Conservation (phyloP, 2,329 filamentous ascomycete genomes). For the Aspergillus intermedius region DNA sequence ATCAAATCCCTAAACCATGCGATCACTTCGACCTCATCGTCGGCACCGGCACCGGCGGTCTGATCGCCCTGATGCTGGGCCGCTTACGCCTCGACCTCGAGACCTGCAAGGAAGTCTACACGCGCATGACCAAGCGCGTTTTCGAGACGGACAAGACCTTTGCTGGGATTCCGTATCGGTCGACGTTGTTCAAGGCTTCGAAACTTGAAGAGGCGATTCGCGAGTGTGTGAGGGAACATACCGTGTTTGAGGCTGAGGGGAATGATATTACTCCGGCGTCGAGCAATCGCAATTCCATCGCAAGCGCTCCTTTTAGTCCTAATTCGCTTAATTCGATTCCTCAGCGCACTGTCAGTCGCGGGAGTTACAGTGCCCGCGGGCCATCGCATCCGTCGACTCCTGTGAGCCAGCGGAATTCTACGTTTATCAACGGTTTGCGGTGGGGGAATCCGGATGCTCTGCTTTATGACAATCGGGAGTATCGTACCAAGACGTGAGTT, state of each 20-base stretch:
- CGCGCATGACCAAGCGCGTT: conserved; percentile 85
- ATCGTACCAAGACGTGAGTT: conserved; percentile 81
- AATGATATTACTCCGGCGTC: conserved; percentile 57
- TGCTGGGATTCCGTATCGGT: conserved; percentile 87
- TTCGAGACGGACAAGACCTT: conserved; percentile 99
- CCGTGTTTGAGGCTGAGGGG: conserved; percentile 70
- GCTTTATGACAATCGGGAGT: conserved; percentile 81
- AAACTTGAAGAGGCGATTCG: conserved; percentile 90
- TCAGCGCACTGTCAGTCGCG: conserved; percentile 66
- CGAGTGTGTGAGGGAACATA: conserved; percentile 80
- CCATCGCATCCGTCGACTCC: conserved; percentile 54
- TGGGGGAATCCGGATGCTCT: conserved; percentile 78
- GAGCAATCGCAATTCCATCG: conserved; percentile 40
- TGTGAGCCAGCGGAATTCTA: conserved; percentile 47
- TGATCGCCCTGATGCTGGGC: conserved; percentile 96
- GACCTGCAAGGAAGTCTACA: conserved; percentile 95
- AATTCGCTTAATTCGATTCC: conserved; percentile 25
- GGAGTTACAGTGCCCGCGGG: conserved; percentile 76
- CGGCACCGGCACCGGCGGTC: conserved; percentile 87
- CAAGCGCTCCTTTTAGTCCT: conserved; percentile 43
- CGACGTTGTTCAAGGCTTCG: conserved; percentile 93
- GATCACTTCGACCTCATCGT: conserved; percentile 97
- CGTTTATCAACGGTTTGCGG: conserved; percentile 39
- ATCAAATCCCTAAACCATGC: conserved; percentile 93
- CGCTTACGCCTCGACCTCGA: conserved; percentile 85